Evolutionary conservation across 805 yeast species (phyloP), one percentile per base, ranked within the genome.

Genomic region (Myxozyma monticola): DNA sequence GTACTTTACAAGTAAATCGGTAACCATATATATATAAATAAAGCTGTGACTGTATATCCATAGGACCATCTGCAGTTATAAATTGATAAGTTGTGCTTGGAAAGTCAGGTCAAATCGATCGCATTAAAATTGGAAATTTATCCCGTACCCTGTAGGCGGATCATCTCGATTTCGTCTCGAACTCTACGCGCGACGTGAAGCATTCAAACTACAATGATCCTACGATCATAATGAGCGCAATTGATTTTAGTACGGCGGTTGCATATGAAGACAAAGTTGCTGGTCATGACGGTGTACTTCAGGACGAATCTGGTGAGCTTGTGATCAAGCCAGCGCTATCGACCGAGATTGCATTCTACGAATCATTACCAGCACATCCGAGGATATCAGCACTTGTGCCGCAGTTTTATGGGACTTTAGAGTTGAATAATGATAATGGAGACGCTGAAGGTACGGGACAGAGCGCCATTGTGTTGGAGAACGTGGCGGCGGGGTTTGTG

Each of bases 241-340:
- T 46, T 9, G 42, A 44, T 34, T 7, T 48, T 22, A 14, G 52
- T 3, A 6, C 44, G 10, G 57, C 58, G 18, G 37, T 48, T 7
- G 24, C 51, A 18, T 48, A 55, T 15, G 59, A 53, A 15, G 37
- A 45, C 62, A 85, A 82, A 68, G 98, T 93, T 2, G 98, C 97
- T 0, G 99, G 99, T 4, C 99, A 91, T 62, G 86, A 76, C 4
- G 98, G 96, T 0, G 78, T 85, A 2, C 60, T 88, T 46, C 77
- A 79, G 9, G 81, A 81, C 55, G 75, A 66, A 5, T 78, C 77
- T 35, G 95, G 89, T 0, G 68, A 79, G 6, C 69, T 91, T 14
- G 84, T 90, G 58, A 78, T 87, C 48, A 91, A 93, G 66, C 82
- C 83, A 0, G 73, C 90, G 0, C 64, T 70, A 0, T 67, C 67